Evolutionary conservation across 2,329 filamentous ascomycete species (phyloP).

Genomic region (Ascochyta viciae-villosae): DNA sequence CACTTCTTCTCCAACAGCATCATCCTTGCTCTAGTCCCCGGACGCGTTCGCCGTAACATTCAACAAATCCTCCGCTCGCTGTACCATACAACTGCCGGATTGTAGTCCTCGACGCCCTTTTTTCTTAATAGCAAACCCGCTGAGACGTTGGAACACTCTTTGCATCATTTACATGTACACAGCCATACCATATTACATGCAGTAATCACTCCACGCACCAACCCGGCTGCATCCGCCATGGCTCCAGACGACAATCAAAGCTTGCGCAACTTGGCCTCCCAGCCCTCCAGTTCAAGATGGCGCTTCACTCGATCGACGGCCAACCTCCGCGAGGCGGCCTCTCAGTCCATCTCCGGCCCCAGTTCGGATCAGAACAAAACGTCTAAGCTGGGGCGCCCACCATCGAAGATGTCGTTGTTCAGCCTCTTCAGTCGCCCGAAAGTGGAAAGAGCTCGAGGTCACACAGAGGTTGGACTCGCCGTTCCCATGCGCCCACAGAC

Average conservation of each 20-base stretch:
- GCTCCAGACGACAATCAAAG: slow-evolving; percentile 32
- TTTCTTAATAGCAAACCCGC: neutral
- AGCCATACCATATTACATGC: slow-evolving; percentile 20
- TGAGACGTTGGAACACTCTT: neutral
- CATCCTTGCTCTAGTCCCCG: slow-evolving; percentile 6
- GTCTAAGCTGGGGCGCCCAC: slow-evolving; percentile 40
- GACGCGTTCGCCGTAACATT: slow-evolving; percentile 2
- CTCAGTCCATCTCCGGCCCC: slow-evolving; percentile 8
- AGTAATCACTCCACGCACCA: slow-evolving; percentile 18
- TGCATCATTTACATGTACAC: neutral
- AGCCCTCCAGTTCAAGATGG: slow-evolving; percentile 44
- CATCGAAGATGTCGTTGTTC: slow-evolving; percentile 58
- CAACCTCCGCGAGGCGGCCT: slow-evolving; percentile 28
- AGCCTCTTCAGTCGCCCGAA: slow-evolving; percentile 59
- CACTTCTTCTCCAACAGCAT: slow-evolving; percentile 6
- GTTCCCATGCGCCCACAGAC: slow-evolving; percentile 44
- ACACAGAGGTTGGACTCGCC: slow-evolving; percentile 53
- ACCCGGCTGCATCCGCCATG: slow-evolving; percentile 36
- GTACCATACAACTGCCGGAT: slow-evolving; percentile 1
- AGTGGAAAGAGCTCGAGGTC: slow-evolving; percentile 56
- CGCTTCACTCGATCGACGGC: slow-evolving; percentile 44
- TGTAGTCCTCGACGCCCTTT: neutral
- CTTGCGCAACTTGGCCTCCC: slow-evolving; percentile 31
- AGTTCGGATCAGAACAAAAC: slow-evolving; percentile 16
- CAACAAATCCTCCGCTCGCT: slow-evolving; percentile 3